Conservation (phyloP, 345 rosid species). For the Euphorbia pulcherrima region DNA sequence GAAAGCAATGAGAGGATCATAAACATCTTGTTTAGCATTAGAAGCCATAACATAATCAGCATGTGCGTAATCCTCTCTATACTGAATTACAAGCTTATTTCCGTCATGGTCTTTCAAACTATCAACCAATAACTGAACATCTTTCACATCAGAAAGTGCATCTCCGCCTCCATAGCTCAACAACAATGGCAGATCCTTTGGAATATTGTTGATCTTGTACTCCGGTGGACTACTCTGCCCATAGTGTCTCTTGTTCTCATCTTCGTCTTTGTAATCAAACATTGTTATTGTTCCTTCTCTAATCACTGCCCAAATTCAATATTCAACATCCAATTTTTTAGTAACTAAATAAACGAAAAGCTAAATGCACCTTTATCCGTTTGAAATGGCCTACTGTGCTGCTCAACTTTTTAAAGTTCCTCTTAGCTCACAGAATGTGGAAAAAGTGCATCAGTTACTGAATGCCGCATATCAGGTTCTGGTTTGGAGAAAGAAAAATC, state of each 20-base stretch:
- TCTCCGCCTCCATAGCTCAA: constrained; percentile 45
- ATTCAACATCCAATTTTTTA: too few species aligned
- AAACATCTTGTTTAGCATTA: constrained; percentile 46
- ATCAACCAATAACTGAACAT: constrained; percentile 35
- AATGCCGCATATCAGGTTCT: too few species aligned
- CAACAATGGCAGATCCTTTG: constrained; percentile 44
- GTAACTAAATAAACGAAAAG: too few species aligned
- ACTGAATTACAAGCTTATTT: constrained; percentile 37
- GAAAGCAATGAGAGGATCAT: constrained; percentile 43
- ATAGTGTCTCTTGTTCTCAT: constrained; percentile 39
- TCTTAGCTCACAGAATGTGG: too few species aligned
- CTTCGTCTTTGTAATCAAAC: constrained; percentile 37
- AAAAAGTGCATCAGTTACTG: too few species aligned
- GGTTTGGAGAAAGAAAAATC: too few species aligned
- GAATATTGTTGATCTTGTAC: constrained; percentile 44
- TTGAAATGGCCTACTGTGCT: too few species aligned
- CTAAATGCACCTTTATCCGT: too few species aligned
- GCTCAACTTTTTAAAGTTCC: too few species aligned
- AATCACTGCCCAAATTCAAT: constrained; percentile 15
- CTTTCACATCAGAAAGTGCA: constrained; percentile 38
- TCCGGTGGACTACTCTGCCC: constrained; percentile 39
- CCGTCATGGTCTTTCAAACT: constrained; percentile 34
- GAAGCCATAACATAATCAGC: constrained; percentile 43
- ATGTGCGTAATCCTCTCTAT: constrained; percentile 37
- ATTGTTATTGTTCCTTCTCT: constrained; percentile 39